These are phyloP conservation scores for Ocimum tenuiflorum DNA, from an alignment of 257 asterid species.

Conservation along the genomic window DNA sequence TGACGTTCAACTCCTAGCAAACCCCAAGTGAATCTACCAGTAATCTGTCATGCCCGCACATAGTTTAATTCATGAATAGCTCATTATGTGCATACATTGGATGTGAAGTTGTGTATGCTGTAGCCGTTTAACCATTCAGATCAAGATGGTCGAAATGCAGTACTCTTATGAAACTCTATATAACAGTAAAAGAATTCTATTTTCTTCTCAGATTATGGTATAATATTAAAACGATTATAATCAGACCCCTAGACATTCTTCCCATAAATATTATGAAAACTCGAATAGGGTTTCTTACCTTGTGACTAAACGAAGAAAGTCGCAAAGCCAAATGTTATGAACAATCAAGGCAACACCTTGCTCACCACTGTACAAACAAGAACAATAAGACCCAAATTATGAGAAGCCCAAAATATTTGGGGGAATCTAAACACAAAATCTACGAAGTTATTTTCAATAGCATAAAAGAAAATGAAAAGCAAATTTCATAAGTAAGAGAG, in stretches of 20 bases:
- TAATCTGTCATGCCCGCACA: background rate
- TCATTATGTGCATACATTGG: background rate
- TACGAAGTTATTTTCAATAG: background rate
- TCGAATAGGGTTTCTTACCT: slow-evolving; percentile 65
- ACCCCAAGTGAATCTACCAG: background rate
- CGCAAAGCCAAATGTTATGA: slow-evolving; percentile 8
- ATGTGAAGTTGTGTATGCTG: background rate
- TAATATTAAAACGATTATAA: background rate
- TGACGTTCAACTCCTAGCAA: background rate
- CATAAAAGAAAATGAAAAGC: background rate
- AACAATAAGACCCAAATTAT: background rate
- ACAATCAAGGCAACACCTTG: slow-evolving; percentile 9
- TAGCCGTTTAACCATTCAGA: background rate
- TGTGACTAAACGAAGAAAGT: slow-evolving; percentile 31
- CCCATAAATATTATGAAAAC: slow-evolving; percentile 9
- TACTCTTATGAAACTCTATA: background rate
- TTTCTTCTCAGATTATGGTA: background rate
- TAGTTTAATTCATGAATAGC: background rate
- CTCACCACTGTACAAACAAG: slow-evolving; percentile 18
- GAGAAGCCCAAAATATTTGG: background rate
- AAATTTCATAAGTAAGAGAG: background rate
- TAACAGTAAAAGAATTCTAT: background rate
- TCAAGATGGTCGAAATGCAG: background rate
- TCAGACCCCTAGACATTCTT: background rate
- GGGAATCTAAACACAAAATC: background rate